phyloP scores from a whole-genome alignment of 1,139 yeast genomes.

The Geotrichum restrictum region DNA sequence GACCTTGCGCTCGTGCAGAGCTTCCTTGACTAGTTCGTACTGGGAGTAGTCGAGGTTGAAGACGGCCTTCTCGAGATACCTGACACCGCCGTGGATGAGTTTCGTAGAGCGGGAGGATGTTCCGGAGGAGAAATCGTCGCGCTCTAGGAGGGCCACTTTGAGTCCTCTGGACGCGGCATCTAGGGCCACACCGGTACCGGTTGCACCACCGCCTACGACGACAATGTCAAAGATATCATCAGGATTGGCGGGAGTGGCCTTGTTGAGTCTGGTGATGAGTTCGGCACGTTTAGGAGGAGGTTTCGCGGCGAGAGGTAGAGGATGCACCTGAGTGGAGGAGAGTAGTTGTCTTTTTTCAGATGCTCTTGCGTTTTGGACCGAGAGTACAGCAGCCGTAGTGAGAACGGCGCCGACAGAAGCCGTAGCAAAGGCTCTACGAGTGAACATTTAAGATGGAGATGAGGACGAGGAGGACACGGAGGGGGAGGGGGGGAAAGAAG shows the following conservation, averaged over 20 bases:
- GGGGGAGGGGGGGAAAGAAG: background rate
- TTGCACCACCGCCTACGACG: slow-evolving; percentile 93
- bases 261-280: slow-evolving; percentile 12
- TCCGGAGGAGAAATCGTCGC: slow-evolving; percentile 85
- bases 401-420: background rate
- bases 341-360: slow-evolving; percentile 3
- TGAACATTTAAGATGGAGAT: background rate
- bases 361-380: slow-evolving; percentile 1
- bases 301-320: slow-evolving; percentile 12
- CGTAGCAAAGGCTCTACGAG: slow-evolving; percentile 7
- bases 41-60: slow-evolving; percentile 83
- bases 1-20: slow-evolving; percentile 85
- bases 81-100: slow-evolving; percentile 96
- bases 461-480: background rate
- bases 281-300: slow-evolving; percentile 17
- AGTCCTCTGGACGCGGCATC: slow-evolving; percentile 91
- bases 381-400: slow-evolving; percentile 5
- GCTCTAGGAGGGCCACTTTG: slow-evolving; percentile 81
- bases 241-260: slow-evolving; percentile 14
- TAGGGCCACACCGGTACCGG: slow-evolving; percentile 89
- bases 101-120: slow-evolving; percentile 94
- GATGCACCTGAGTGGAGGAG: slow-evolving; percentile 7
- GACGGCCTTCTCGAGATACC: slow-evolving; percentile 92
- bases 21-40: slow-evolving; percentile 88
- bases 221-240: slow-evolving; percentile 58